Evolutionary conservation across 306 rosid species (phyloP).

Genomic region (Quillaja saponaria): DNA sequence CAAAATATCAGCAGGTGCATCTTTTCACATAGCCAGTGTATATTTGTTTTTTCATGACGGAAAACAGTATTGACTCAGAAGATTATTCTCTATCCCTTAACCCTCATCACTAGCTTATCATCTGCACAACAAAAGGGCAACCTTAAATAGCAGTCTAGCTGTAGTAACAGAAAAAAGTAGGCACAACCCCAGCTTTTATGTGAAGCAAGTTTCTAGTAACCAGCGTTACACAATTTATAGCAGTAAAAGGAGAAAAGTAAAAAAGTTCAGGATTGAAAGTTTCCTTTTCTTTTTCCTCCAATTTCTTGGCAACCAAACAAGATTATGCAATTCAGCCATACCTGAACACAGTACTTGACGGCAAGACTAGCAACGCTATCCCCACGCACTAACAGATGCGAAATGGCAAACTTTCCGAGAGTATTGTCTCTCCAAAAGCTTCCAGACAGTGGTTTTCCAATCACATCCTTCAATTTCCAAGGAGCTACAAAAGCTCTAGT

Average conservation of each 20-base stretch:
- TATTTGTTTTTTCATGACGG: neutral
- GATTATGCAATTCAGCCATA: neutral
- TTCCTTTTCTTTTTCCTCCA: neutral
- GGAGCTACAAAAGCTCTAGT: slow-evolving; percentile 55
- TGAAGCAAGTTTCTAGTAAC: no score
- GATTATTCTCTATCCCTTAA: no score
- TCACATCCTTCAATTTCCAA: slow-evolving; percentile 61
- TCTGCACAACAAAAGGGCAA: no score
- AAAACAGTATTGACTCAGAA: no score
- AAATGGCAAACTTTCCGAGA: slow-evolving; percentile 74
- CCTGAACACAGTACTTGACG: slow-evolving; percentile 93
- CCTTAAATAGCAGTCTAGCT: no score
- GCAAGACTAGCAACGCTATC: slow-evolving; percentile 90
- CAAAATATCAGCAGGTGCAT: neutral
- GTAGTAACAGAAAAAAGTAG: no score
- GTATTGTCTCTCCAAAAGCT: slow-evolving; percentile 91
- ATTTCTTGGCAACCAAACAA: slow-evolving; percentile 20
- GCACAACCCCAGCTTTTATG: no score
- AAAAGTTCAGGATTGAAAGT: neutral
- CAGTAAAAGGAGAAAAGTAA: neutral
- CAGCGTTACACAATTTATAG: no score
- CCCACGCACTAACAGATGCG: slow-evolving; percentile 66
- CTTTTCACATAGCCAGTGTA: neutral
- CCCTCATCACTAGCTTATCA: no score
- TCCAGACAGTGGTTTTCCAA: slow-evolving; percentile 71